Percentiles rank a stretch among this genome's conserved stretches.
Evolutionary conservation across 2,329 filamentous ascomycete genomes (phyloP).

Genomic region (Diplodia intermedia): DNA sequence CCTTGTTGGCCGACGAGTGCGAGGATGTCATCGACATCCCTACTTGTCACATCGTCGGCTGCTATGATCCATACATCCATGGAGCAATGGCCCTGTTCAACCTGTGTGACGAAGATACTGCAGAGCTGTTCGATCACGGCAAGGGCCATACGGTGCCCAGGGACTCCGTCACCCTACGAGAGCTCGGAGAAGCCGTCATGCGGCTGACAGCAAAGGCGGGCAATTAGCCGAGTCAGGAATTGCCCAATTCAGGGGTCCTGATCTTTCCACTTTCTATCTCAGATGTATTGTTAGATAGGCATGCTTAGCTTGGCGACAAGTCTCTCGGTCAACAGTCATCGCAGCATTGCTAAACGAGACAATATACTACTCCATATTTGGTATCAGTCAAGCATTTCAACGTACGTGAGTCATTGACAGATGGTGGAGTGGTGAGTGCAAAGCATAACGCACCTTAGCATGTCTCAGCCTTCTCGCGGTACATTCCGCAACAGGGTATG

Average conservation of each 20-base stretch:
- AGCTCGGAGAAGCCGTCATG: constrained; percentile 42
- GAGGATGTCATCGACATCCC: constrained; percentile 51
- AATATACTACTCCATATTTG: no score
- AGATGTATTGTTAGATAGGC: constrained; percentile 3
- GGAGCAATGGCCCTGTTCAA: constrained; percentile 68
- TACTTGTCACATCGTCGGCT: constrained; percentile 50
- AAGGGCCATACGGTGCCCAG: constrained; percentile 68
- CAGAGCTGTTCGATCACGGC: constrained; percentile 68
- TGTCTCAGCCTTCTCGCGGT: no score
- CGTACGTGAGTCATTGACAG: no score
- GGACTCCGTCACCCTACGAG: constrained; percentile 42
- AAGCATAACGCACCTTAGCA: no score
- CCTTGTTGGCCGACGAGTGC: constrained; percentile 51
- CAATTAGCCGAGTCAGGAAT: background rate
- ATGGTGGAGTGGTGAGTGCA: no score
- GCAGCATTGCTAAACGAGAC: background rate
- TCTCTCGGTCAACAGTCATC: background rate
- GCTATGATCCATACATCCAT: constrained; percentile 64
- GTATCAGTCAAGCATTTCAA: no score
- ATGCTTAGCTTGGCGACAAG: no score
- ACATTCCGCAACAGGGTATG: no score
- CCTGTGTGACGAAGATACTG: constrained; percentile 65
- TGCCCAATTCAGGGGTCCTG: background rate
- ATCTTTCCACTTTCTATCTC: background rate
- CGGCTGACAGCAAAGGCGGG: constrained; percentile 37